Conservation (phyloP, 345 rosid species). For the rapeseed (Brassica napus) region Da-Ae NC_063441.1:15032001-15032500, state of each 20-base stretch:
- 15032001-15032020: slow-evolving; percentile 96
- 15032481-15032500: slow-evolving; percentile 19
- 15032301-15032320: slow-evolving; percentile 92
- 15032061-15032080: slow-evolving; percentile 63
- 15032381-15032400: slow-evolving; percentile 74
- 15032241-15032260: slow-evolving; percentile 91
- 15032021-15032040: slow-evolving; percentile 72
- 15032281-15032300: slow-evolving; percentile 94
- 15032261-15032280: slow-evolving; percentile 97
- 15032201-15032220: slow-evolving; percentile 83
- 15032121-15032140: slow-evolving; percentile 73
- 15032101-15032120: slow-evolving; percentile 59
- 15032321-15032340: slow-evolving; percentile 73
- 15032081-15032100: slow-evolving; percentile 69
- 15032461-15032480: slow-evolving; percentile 34
- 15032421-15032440: slow-evolving; percentile 60
- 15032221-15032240: slow-evolving; percentile 95
- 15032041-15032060: slow-evolving; percentile 82
- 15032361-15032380: slow-evolving; percentile 84
- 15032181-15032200: slow-evolving; percentile 79
- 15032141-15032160: slow-evolving; percentile 67
- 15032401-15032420: slow-evolving; percentile 78
- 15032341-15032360: slow-evolving; percentile 93
- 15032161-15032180: slow-evolving; percentile 75
- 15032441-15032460: slow-evolving; percentile 38